Evolutionary conservation across 2,329 filamentous ascomycete genomes (phyloP).

Genomic region (Domatiomyces catenatus): DNA sequence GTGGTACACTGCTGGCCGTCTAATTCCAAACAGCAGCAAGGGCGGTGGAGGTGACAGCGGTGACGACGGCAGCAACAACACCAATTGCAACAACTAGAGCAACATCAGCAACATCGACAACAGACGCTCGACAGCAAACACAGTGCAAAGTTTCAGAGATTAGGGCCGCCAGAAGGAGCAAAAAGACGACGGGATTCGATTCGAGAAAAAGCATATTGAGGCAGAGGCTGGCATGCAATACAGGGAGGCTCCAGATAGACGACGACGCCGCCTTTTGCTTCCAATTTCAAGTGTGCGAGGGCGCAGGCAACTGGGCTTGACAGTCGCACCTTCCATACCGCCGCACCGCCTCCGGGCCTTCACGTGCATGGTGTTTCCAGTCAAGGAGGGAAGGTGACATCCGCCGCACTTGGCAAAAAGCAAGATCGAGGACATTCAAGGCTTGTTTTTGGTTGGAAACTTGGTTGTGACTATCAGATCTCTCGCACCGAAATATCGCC

Average conservation of each 20-base stretch:
- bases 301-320: background rate
- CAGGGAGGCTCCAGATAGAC: background rate
- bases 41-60: no score
- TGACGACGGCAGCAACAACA: no score
- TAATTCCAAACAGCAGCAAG: background rate
- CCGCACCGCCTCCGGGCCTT: background rate
- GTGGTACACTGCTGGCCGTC: background rate
- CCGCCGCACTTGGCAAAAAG: background rate
- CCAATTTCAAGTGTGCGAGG: background rate
- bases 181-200: background rate
- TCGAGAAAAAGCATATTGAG: background rate
- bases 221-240: background rate
- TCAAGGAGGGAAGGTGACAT: background rate
- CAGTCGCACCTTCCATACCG: background rate
- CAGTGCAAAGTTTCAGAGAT: no score
- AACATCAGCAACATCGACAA: no score
- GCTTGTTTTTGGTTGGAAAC: background rate
- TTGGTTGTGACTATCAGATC: background rate
- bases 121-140: no score
- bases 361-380: background rate
- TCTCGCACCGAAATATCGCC: background rate
- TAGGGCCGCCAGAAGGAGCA: no score
- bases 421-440: background rate
- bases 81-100: no score
- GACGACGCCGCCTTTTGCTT: background rate